Base-by-base conservation (phyloP, 2,329 filamentous ascomycete genomes). In the Nigrospora osmanthi region DNA sequence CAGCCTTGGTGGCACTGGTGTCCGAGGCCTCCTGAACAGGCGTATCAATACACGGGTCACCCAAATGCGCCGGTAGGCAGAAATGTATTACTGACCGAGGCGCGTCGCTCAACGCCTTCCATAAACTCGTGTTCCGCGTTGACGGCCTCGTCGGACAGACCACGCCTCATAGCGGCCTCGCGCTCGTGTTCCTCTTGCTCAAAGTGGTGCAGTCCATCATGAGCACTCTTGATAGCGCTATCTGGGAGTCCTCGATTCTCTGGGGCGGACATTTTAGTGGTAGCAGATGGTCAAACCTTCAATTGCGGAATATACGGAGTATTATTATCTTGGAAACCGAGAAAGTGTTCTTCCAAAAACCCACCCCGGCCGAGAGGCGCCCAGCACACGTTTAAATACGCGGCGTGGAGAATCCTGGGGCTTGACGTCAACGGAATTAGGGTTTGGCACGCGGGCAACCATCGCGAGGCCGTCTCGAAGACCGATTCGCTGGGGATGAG, bases 1-100 rank as follows among this genome's bases (percentile, higher is more conserved):
- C 39, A 23, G 39, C 32, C 39, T 34, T 41, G 15, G 39, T 41
- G 31, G 39, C 39, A 11, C 39, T 41, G 39, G 39, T 41, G 31
- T 41, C 31, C 10, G 39, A 41, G 14, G 39, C 12, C 31, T 41
- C 39, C 39, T 41, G 16, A 17, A 19, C 11, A 11, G 15, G 17
- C 19, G 16, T 41, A 10, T 28, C 9, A 28, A 10, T 28, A 28
- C 23, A 10, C 23, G 5, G 23, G 9, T 28, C 6, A 28, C 23
- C 23, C 23, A 28, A 10, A 28, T 28, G 23, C 23, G 5, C 23
- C 23, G 23, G 23, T 30, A 11, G 10, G 30, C 11, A 19, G 39
- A 34, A 33, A 11, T 10, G 23, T 4, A 28, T 28, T 9, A 15
- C 31, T 41, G 32, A 41, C 39, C 23, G 39, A 41, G 14, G 39